Conservation (phyloP, 2,329 filamentous ascomycete genomes). For the Trichoderma citrinoviride region DNA sequence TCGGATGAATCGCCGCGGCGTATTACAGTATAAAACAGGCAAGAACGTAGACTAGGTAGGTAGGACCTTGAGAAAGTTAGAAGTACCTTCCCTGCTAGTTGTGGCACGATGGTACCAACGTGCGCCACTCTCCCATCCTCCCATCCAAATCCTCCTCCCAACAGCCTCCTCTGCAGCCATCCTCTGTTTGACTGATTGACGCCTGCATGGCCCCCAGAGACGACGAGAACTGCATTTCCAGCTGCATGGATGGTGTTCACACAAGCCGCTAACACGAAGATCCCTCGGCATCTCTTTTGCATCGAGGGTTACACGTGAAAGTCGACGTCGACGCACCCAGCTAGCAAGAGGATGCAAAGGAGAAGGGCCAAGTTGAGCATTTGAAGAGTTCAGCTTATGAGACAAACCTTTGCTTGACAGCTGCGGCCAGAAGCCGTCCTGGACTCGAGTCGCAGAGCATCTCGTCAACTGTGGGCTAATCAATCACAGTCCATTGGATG, state of each 20-base stretch:
- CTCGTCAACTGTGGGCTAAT: slow-evolving; percentile 1
- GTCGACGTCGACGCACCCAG: neutral
- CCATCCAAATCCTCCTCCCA: neutral
- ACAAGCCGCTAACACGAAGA: slow-evolving; percentile 15
- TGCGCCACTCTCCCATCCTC: neutral
- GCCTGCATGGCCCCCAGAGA: slow-evolving; percentile 3
- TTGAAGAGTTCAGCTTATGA: no score
- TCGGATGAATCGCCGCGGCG: neutral
- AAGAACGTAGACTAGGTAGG: no score
- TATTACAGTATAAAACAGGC: neutral
- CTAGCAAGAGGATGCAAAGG: neutral
- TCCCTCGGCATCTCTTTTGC: slow-evolving; percentile 26
- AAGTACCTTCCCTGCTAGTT: neutral
- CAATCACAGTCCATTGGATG: neutral
- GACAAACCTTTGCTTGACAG: neutral
- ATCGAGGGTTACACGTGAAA: slow-evolving; percentile 22
- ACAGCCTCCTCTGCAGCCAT: slow-evolving; percentile 4
- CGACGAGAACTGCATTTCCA: neutral
- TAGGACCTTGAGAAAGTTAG: no score
- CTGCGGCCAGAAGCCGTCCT: neutral
- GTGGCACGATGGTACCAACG: neutral
- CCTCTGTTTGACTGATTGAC: neutral
- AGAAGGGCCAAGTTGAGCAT: neutral
- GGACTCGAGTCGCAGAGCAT: neutral
- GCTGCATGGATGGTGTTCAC: slow-evolving; percentile 12